Evolutionary conservation across 805 yeast genomes (phyloP), one percentile per base, ranked within the genome.

Genomic region (Kodamaea sagamina): DNA sequence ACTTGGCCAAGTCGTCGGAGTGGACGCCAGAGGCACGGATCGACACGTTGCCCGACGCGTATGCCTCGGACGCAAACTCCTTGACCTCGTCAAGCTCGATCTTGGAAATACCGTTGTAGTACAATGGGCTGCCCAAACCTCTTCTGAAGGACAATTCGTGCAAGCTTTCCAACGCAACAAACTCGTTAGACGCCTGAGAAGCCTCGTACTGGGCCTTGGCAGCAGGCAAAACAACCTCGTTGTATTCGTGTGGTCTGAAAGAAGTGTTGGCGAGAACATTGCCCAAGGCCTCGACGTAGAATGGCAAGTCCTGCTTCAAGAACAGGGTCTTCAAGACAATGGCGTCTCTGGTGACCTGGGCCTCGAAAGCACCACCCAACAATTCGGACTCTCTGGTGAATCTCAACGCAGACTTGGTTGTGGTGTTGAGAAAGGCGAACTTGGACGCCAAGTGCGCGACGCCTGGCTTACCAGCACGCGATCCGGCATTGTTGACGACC

Each of bases 301-400:
- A 93, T 47, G 98, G 98, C 61, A 93, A 79, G 64, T 84, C 86
- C 69, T 86, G 87, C 63, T 83, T 82, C 68, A 92, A 78, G 74
- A 93, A 93, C 55, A 78, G 76, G 47, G 98, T 84, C 54, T 79
- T 77, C 60, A 92, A 78, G 49, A 86, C 79, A 51, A 93, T 79
- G 57, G 84, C 75, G 64, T 93, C 98, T 75, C 97, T 85, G 66
- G 86, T 81, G 55, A 89, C 83, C 44, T 62, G 58, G 35, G 95
- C 74, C 39, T 77, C 61, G 67, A 89, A 79, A 47, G 68, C 69
- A 63, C 96, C 98, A 54, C 99, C 98, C 52, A 92, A 76, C 52
- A 93, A 79, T 74, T 92, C 99, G 40, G 90, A 73, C 73, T 93
- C 99, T 71, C 99, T 86, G 61, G 89, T 86, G 60, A 90, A 76